phyloP scores from a whole-genome alignment of 768 basidiomycete species.

The Hygrophorus pudorinus region DNA sequence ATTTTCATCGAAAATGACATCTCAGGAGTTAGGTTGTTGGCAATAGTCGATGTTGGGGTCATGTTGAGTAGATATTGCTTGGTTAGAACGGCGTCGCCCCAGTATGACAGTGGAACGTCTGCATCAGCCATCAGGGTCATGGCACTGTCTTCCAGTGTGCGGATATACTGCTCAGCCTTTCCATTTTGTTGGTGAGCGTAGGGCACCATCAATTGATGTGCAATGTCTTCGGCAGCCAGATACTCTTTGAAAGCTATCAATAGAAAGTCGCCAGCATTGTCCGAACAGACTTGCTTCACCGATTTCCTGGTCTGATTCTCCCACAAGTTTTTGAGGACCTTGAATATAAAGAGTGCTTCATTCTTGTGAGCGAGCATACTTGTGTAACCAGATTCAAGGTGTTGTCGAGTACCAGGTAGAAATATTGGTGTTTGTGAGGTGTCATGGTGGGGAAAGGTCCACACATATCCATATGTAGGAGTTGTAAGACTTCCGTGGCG shows the following conservation, averaged over 20 bases:
- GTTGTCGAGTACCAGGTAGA: constrained; percentile 12
- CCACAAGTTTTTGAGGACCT: not conserved
- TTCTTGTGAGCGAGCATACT: no score
- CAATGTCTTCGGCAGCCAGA: constrained; percentile 13
- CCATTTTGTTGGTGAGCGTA: no score
- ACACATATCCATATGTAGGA: no score
- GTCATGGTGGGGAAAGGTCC: no score
- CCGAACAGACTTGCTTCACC: not conserved
- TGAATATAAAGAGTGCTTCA: not conserved
- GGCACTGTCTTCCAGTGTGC: constrained; percentile 16
- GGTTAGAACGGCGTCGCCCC: constrained; percentile 16
- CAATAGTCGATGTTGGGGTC: constrained; percentile 16
- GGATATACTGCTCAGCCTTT: constrained; percentile 21
- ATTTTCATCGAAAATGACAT: constrained; percentile 21
- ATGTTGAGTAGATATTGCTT: constrained; percentile 14
- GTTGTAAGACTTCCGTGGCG: constrained; percentile 2
- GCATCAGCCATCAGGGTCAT: constrained; percentile 16
- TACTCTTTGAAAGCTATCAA: constrained; percentile 1
- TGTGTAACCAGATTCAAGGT: not conserved
- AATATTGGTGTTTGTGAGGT: constrained; percentile 13
- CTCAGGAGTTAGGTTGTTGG: constrained; percentile 12
- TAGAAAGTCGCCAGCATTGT: constrained; percentile 6
- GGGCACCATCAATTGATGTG: constrained; percentile 12
- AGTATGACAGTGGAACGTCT: constrained; percentile 10
- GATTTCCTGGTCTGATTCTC: not conserved